phyloP scores from a whole-genome alignment of 768 basidiomycete species.

The Galerina marginata region DNA sequence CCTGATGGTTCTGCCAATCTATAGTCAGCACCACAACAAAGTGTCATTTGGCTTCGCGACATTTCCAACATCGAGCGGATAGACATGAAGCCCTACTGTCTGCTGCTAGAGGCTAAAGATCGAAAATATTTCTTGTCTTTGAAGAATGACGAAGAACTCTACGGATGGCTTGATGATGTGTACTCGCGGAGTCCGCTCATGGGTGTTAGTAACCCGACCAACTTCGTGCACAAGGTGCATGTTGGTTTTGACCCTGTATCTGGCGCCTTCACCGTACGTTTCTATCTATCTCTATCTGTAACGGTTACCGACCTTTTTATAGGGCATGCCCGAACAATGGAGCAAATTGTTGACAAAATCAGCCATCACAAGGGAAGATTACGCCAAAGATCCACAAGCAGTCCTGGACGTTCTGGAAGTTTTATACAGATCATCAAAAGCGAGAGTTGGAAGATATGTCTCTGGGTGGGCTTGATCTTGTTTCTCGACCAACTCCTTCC shows the following conservation, averaged over 20 bases:
- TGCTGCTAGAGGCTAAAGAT: conserved; percentile 85
- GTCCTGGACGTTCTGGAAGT: conserved; percentile 97
- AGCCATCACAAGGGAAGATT: conserved; percentile 97
- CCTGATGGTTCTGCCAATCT: conserved; percentile 14
- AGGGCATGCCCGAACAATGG: conserved; percentile 99
- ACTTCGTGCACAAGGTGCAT: conserved; percentile 98
- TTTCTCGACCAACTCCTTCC: conserved; percentile 11
- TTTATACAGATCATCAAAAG: conserved; percentile 97
- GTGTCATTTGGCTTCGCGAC: conserved; percentile 69
- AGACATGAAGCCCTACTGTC: conserved; percentile 93
- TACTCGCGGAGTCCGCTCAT: conserved; percentile 91
- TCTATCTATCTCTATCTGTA: not conserved
- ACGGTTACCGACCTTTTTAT: conserved; percentile 8
- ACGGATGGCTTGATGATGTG: conserved; percentile 97
- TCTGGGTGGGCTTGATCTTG: conserved; percentile 33
- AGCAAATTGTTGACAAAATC: conserved; percentile 95
- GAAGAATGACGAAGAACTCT: conserved; percentile 96
- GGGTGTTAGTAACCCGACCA: conserved; percentile 93
- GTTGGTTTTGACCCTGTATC: conserved; percentile 95
- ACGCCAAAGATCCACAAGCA: conserved; percentile 95
- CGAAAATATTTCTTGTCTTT: conserved; percentile 82
- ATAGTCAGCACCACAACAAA: conserved; percentile 62
- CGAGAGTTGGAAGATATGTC: conserved; percentile 77
- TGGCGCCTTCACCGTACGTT: conserved; percentile 90
- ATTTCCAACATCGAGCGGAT: conserved; percentile 89